Base-by-base conservation (phyloP, 192 early-diverging fungal genomes). In the Gigaspora rosea region DNA sequence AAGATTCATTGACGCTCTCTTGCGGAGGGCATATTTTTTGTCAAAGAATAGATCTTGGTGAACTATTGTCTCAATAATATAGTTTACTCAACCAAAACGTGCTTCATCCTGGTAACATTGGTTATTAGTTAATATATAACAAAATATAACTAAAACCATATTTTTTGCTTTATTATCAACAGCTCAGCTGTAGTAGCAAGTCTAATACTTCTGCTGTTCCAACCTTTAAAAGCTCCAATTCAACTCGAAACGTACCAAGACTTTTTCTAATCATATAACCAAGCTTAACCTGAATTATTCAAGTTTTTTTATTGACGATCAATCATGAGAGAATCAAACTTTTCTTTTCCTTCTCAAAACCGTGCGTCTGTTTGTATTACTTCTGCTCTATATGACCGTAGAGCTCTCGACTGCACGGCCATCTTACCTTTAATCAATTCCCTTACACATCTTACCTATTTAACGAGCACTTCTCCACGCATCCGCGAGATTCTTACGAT, bases 381-480 rank as follows among this genome's bases (percentile, higher is more conserved):
- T 11, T 90, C 90, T 41, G 87, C 91, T 11, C 86, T 93, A 58
- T 98, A 96, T 80, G 96, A 98, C 84, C 91, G 96, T 79, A 92
- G 96, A 78, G 96, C 95, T n/a, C 88, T 98, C n/a, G 91, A 94
- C 80, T 93, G 92, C 79, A 94, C 95, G 7, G 95, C 94, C 80
- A 90, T 90, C 56, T 84, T 94, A 76, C 90, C 95, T 46, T 88
- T 98, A 67, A 90, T 94, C 78, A 94, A 94, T 77, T 95, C 95
- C 22, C 88, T 98, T 12, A 92, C 91, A 47, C 92, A 97, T 81
- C 89, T 98, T 63, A 89, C 90, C 35, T 95, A 96, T 80, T 86
- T 97, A 79, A 96, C 95, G 0, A 88, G 90, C 54, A 91, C 92
- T 36, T 91, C 91, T 13, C 90, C 93, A 20, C 89, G 92, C 22